Percentiles rank a stretch among this genome's conserved stretches.
phyloP scores from a whole-genome alignment of 345 rosid genomes.

The Corchorus olitorius region DNA sequence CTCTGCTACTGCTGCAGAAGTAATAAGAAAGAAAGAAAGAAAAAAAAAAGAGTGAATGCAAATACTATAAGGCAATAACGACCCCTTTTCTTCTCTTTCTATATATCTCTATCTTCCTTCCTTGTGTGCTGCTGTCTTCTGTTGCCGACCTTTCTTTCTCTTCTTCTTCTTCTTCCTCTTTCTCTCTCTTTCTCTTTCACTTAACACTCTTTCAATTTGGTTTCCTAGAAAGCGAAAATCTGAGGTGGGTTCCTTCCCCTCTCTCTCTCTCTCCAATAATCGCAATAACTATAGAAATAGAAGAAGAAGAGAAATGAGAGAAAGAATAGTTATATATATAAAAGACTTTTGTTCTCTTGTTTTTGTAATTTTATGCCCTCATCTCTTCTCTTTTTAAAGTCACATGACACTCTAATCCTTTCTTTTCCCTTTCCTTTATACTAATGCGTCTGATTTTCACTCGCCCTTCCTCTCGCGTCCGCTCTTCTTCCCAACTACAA shows the following conservation, averaged over 20 bases:
- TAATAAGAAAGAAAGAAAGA: not conserved
- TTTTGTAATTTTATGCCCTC: slow-evolving; percentile 33
- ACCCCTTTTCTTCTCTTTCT: slow-evolving; percentile 9
- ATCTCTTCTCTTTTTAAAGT: slow-evolving; percentile 20
- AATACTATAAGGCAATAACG: slow-evolving; percentile 8
- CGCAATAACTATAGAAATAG: slow-evolving; percentile 20
- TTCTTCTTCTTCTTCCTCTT: not conserved
- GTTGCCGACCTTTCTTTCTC: slow-evolving; percentile 20
- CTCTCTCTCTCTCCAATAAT: slow-evolving; percentile 32
- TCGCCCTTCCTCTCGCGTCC: not conserved
- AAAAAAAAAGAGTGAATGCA: too few species aligned
- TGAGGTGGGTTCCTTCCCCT: slow-evolving; percentile 41
- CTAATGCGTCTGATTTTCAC: not conserved
- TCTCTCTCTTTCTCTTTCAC: slow-evolving; percentile 20
- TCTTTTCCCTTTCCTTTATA: not conserved
- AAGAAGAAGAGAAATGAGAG: not conserved
- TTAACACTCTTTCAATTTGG: not conserved
- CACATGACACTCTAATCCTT: slow-evolving; percentile 35
- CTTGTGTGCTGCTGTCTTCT: not conserved
- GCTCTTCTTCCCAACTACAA: not conserved
- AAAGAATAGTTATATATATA: not conserved
- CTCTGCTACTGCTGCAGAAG: not conserved
- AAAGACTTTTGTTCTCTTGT: slow-evolving; percentile 39
- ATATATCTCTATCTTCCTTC: not conserved
- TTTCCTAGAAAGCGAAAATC: slow-evolving; percentile 27